Percentiles rank a stretch among this genome's conserved stretches.
phyloP scores from a whole-genome alignment of 2,329 filamentous ascomycete genomes.

The Colletotrichum tropicale region DNA sequence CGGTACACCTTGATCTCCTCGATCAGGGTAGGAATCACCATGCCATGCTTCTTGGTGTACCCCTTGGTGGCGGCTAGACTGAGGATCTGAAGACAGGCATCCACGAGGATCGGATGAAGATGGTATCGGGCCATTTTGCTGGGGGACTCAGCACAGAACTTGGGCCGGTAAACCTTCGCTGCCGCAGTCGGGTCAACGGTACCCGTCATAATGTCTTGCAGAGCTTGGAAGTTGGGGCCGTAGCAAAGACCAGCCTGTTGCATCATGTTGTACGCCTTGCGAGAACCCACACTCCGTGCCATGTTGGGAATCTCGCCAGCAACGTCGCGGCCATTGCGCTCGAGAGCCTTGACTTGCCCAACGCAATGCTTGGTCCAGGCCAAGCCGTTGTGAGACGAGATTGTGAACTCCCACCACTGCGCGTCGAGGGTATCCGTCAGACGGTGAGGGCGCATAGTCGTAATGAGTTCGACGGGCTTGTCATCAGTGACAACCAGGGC shows the following conservation, averaged over 20 bases:
- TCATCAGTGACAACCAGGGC: slow-evolving; percentile 35
- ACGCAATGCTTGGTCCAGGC: slow-evolving; percentile 31
- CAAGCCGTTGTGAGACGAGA: slow-evolving; percentile 29
- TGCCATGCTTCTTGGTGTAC: not conserved
- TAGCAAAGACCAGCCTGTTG: slow-evolving; percentile 30
- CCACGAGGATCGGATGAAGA: slow-evolving; percentile 42
- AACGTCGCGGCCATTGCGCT: accelerated
- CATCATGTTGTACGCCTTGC: slow-evolving; percentile 29
- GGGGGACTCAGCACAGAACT: not conserved
- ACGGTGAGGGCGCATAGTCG: slow-evolving; percentile 27
- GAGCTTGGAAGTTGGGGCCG: slow-evolving; percentile 31
- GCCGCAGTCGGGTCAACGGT: slow-evolving; percentile 23
- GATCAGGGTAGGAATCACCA: not conserved
- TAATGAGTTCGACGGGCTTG: slow-evolving; percentile 32
- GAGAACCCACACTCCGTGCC: slow-evolving; percentile 22
- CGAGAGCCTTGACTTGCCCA: slow-evolving; percentile 23
- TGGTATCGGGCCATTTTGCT: slow-evolving; percentile 25
- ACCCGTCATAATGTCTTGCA: slow-evolving; percentile 23
- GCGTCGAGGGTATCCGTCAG: slow-evolving; percentile 31
- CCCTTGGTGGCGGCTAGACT: slow-evolving; percentile 23
- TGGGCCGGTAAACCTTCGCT: slow-evolving; percentile 5
- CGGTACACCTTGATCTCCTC: not conserved
- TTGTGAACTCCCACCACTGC: slow-evolving; percentile 34
- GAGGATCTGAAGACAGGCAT: slow-evolving; percentile 34
- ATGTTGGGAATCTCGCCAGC: not conserved